Conservation (phyloP, 2,329 filamentous ascomycete species). For the Alternaria sp. region DNA sequence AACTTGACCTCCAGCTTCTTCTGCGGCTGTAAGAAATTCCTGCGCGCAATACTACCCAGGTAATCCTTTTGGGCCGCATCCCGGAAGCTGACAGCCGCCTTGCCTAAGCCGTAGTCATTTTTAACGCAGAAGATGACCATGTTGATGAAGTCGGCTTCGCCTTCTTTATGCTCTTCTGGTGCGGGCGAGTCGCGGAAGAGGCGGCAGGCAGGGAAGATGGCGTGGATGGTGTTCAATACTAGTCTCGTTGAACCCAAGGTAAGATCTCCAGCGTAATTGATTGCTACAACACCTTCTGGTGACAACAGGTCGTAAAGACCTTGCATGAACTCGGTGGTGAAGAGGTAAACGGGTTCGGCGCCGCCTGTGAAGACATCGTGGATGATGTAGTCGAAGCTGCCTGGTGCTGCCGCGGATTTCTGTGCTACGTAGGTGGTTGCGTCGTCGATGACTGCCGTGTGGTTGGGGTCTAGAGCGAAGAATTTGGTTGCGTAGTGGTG, state of each 20-base stretch:
- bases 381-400: slow-evolving; percentile 85
- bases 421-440: slow-evolving; percentile 73
- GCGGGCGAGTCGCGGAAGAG: slow-evolving; percentile 82
- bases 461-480: slow-evolving; percentile 79
- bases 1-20: slow-evolving; percentile 69
- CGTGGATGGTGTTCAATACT: slow-evolving; percentile 80
- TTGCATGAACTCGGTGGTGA: slow-evolving; percentile 83
- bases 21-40: slow-evolving; percentile 74
- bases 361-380: slow-evolving; percentile 98
- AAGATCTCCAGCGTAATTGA: slow-evolving; percentile 96
- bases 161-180: slow-evolving; percentile 52
- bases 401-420: slow-evolving; percentile 57
- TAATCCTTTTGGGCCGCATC: slow-evolving; percentile 70
- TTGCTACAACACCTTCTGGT: slow-evolving; percentile 82
- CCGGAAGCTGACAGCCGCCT: slow-evolving; percentile 70
- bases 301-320: slow-evolving; percentile 76
- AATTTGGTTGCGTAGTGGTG: slow-evolving; percentile 83
- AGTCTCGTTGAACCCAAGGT: slow-evolving; percentile 76
- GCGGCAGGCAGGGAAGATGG: slow-evolving; percentile 87
- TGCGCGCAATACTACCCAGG: slow-evolving; percentile 74
- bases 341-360: slow-evolving; percentile 86
- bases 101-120: slow-evolving; percentile 50
- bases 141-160: slow-evolving; percentile 79
- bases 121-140: slow-evolving; percentile 95
- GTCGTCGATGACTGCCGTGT: slow-evolving; percentile 81